Conservation (phyloP, 163 green algal genomes). For the Scenedesmus sp. region DNA sequence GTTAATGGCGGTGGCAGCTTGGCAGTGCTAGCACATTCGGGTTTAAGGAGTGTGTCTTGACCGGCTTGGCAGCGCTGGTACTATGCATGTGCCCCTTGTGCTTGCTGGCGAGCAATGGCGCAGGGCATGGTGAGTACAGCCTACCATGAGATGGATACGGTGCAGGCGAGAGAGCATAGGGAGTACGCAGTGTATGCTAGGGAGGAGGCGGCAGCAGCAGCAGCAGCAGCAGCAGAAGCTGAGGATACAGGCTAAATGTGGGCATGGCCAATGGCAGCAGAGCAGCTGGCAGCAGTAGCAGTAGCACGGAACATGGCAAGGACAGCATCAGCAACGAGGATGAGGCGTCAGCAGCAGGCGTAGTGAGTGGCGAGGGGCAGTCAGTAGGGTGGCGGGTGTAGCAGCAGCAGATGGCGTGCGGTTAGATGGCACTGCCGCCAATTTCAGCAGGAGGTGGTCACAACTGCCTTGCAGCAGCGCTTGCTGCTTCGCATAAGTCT, state of each 20-base stretch:
- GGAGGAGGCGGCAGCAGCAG: slow-evolving; percentile 28
- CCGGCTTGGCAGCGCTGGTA: too few relatives aligned
- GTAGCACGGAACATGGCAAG: neutral
- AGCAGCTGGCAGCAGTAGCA: neutral
- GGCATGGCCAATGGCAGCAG: neutral
- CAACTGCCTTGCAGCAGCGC: neutral
- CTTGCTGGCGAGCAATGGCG: slow-evolving; percentile 79
- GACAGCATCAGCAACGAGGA: neutral
- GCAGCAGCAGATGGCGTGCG: neutral
- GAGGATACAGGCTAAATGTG: neutral
- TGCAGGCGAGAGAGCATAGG: slow-evolving; percentile 70
- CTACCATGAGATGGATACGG: slow-evolving; percentile 66
- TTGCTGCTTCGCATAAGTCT: too few relatives aligned
- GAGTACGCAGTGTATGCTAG: slow-evolving; percentile 69
- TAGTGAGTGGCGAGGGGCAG: neutral
- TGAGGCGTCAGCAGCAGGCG: neutral
- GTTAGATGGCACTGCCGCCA: neutral
- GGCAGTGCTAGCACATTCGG: too few relatives aligned
- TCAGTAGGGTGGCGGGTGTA: neutral
- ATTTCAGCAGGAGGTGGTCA: neutral
- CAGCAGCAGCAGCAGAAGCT: neutral
- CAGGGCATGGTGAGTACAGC: slow-evolving; percentile 61
- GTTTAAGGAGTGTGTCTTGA: too few relatives aligned
- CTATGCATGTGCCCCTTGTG: slow-evolving; percentile 79
- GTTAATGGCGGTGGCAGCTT: too few relatives aligned